phyloP scores from a whole-genome alignment of 306 rosid species.

The Canavalia gladiata region DNA sequence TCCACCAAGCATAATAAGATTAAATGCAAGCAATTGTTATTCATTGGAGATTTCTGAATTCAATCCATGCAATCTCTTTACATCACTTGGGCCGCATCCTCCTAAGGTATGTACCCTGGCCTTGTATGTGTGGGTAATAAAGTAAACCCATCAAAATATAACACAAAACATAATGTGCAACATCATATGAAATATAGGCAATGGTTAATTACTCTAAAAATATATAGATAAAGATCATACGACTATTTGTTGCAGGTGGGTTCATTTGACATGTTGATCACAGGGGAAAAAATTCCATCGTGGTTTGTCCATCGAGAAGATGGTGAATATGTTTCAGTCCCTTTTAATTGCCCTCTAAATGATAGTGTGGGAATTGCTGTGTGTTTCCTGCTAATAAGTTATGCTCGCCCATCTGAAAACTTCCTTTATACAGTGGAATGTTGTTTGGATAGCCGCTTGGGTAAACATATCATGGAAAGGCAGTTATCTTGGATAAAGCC shows the following conservation, averaged over 20 bases:
- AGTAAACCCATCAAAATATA: neutral
- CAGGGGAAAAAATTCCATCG: conserved; percentile 38
- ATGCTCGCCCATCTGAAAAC: neutral
- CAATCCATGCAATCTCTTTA: conserved; percentile 25
- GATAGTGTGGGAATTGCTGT: conserved; percentile 43
- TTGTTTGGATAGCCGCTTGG: neutral
- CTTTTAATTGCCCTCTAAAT: neutral
- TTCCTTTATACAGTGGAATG: neutral
- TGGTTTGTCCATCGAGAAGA: conserved; percentile 36
- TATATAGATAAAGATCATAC: too few species aligned
- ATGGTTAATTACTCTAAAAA: neutral
- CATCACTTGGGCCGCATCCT: neutral
- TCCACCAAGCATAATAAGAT: neutral
- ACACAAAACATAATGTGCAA: neutral
- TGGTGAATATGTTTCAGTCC: conserved; percentile 15
- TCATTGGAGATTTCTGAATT: conserved; percentile 19
- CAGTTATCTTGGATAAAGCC: conserved; percentile 15
- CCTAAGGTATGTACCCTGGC: neutral
- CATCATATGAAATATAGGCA: neutral
- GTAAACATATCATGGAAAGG: neutral
- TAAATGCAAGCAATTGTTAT: conserved; percentile 30
- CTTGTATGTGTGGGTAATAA: neutral
- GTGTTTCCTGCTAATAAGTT: conserved; percentile 43
- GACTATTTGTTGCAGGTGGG: conserved; percentile 9
- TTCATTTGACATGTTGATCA: conserved; percentile 35